These are phyloP conservation scores for Colletotrichum musae DNA, from an alignment of 2,329 filamentous ascomycete genomes.

Conservation along the genomic window DNA sequence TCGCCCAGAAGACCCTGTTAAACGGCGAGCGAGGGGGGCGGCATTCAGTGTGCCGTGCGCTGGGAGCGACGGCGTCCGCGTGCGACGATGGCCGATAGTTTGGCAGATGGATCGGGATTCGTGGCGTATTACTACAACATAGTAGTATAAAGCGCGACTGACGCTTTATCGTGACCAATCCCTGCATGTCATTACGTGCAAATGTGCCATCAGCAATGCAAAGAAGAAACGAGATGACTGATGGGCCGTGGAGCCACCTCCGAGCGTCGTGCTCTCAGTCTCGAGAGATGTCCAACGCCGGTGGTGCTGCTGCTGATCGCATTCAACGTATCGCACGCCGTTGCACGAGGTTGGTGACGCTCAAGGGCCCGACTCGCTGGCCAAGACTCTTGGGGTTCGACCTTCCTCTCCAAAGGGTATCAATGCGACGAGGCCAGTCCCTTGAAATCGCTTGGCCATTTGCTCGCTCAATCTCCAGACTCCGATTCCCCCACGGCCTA, in stretches of 20 bases:
- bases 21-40: slow-evolving; percentile 8
- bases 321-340: slow-evolving; percentile 1
- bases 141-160: slow-evolving; percentile 6
- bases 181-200: slow-evolving; percentile 18
- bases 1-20: slow-evolving; percentile 21
- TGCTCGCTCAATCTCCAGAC: slow-evolving; percentile 21
- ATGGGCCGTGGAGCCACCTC: not conserved
- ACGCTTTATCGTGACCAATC: slow-evolving; percentile 15
- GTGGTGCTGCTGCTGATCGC: slow-evolving; percentile 19
- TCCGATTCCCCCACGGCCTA: slow-evolving; percentile 21
- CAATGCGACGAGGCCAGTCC: slow-evolving; percentile 15
- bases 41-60: slow-evolving; percentile 29
- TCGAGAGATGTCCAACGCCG: not conserved
- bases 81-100: slow-evolving; percentile 28
- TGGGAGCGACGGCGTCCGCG: slow-evolving; percentile 18
- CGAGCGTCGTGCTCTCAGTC: not conserved
- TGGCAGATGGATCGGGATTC: slow-evolving; percentile 27
- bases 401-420: slow-evolving; percentile 18
- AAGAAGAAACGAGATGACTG: slow-evolving; percentile 5
- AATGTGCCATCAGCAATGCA: slow-evolving; percentile 13
- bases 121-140: not conserved
- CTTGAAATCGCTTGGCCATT: slow-evolving; percentile 15
- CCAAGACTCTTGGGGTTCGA: slow-evolving; percentile 27
- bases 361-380: slow-evolving; percentile 8
- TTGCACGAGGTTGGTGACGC: slow-evolving; percentile 11